Evolutionary conservation across 2,329 filamentous ascomycete genomes (phyloP), one percentile per base, ranked within the genome.

Genomic region (Fusarium burgessii): DNA sequence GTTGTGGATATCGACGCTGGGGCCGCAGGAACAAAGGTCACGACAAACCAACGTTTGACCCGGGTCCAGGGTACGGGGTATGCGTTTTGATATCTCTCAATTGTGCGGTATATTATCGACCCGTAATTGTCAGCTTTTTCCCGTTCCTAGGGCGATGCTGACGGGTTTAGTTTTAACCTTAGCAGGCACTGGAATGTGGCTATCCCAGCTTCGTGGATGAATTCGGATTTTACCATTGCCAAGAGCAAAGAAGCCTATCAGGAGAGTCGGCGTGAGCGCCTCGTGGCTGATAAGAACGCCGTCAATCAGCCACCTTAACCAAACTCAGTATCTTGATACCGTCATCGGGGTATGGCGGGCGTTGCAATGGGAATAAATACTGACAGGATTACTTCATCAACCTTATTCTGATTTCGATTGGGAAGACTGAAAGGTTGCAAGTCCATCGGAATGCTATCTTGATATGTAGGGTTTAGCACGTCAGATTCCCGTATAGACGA

Each of bases 371-470:
- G 29, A 47, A 47, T 20, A 47, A 14, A 6, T 5, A 8, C 10
- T 18, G 3, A 7, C 2, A 32, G 10, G 5, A 32, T 38, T 51
- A 13, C 6, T 15, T 5, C 2, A 14, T 6, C 5, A 57, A 23
- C 4, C 2, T 38, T 57, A 6, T 12, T 38, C 1, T 3, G 17
- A 32, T 55, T 23, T 10, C 9, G 6, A n/a, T 25, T 23, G 14
- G 20, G 8, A 9, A 27, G 13, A 7, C 7, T 20, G 7, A 6
- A 12, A 2, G 6, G 11, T 11, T 8, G 0, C 2, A 1, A 7
- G 15, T 29, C 7, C 9, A 6, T 40, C 13, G 49, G 33, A 29
- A 52, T 29, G 29, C 23, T 23, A 23, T 23, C 23, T 23, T 23
- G 23, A 23, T 23, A 23, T 23, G 23, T 23, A 23, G 23, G 23